Evolutionary conservation across 495 filamentous ascomycete species (phyloP).

Genomic region (Niebla homalea): DNA sequence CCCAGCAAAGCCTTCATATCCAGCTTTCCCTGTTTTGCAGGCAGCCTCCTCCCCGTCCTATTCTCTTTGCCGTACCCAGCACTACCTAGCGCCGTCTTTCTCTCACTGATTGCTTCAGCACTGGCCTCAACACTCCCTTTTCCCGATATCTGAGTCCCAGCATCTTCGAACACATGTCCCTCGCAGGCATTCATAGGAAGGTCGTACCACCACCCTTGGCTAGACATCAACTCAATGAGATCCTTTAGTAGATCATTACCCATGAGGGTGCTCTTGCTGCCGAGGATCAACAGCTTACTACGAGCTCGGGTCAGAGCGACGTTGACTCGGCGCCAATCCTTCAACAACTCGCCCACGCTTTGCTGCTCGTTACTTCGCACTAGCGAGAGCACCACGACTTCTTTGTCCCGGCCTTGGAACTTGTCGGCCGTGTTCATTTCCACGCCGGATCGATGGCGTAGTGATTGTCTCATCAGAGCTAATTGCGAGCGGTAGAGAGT

Average conservation of each 20-base stretch:
- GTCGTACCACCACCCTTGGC: constrained; percentile 61
- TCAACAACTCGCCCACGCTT: constrained; percentile 73
- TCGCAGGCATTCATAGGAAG: constrained; percentile 47
- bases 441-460: constrained; percentile 43
- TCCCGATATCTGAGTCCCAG: constrained; percentile 24
- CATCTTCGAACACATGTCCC: constrained; percentile 51
- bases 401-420: constrained; percentile 93
- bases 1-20: constrained; percentile 16
- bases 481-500: constrained; percentile 97
- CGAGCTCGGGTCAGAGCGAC: constrained; percentile 88
- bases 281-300: constrained; percentile 78
- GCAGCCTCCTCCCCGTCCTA: constrained; percentile 4
- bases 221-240: constrained; percentile 65
- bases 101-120: background rate
- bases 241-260: constrained; percentile 63
- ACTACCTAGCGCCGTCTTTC: background rate
- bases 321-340: constrained; percentile 87
- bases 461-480: constrained; percentile 41
- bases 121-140: constrained; percentile 6
- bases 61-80: constrained; percentile 6
- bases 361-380: constrained; percentile 75
- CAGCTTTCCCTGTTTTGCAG: constrained; percentile 12
- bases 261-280: constrained; percentile 61
- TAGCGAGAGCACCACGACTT: constrained; percentile 70
- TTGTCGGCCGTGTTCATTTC: constrained; percentile 96